phyloP scores from a whole-genome alignment of 2,329 filamentous ascomycete genomes.

The Aspergillus hortae region DNA sequence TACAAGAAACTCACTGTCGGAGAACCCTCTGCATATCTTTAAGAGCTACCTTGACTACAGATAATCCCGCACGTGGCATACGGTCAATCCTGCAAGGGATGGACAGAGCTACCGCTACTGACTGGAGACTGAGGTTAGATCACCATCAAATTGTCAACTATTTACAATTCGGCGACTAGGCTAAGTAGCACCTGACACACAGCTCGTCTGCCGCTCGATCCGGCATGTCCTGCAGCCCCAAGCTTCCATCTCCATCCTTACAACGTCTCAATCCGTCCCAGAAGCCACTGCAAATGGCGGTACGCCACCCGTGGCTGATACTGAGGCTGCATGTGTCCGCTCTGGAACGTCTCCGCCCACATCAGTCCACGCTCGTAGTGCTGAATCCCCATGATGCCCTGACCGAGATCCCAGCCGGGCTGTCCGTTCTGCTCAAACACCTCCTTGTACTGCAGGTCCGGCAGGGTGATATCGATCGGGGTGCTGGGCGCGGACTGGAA shows the following conservation, averaged over 20 bases:
- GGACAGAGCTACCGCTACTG: too few species aligned
- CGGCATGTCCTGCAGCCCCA: too few species aligned
- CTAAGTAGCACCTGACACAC: too few species aligned
- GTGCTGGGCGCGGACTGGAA: constrained; percentile 65
- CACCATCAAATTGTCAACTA: too few species aligned
- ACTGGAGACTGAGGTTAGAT: too few species aligned
- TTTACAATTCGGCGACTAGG: too few species aligned
- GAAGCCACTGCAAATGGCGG: constrained; percentile 54
- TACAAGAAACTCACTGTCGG: too few species aligned
- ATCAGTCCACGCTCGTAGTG: constrained; percentile 76
- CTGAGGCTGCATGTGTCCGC: constrained; percentile 49
- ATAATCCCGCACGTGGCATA: too few species aligned
- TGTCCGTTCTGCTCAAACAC: constrained; percentile 55
- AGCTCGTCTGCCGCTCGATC: too few species aligned
- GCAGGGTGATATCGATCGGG: constrained; percentile 28
- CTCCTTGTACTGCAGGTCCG: constrained; percentile 55
- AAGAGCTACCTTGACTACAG: too few species aligned
- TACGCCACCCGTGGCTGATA: constrained; percentile 68
- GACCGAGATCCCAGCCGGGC: constrained; percentile 60
- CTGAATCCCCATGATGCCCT: constrained; percentile 66
- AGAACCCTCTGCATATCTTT: too few species aligned
- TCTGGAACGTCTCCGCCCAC: constrained; percentile 49
- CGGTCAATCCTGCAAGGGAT: too few species aligned
- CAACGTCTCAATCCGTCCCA: constrained; percentile 27
- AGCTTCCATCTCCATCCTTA: constrained; percentile 4